Conservation (phyloP, 2,329 filamentous ascomycete species). For the Thermoascus crustaceus region DNA sequence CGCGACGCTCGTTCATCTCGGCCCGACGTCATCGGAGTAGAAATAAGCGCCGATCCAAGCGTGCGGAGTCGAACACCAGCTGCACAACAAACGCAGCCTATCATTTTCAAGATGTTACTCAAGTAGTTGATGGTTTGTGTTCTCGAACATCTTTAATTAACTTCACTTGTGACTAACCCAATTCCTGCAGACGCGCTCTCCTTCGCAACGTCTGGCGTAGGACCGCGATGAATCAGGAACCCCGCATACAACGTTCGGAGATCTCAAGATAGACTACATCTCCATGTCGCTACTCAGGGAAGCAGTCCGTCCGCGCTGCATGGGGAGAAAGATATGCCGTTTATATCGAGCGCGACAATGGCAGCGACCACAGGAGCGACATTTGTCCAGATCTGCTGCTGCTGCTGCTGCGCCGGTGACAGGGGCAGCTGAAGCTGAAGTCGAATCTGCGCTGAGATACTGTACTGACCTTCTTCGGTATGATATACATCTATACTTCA, state of each 20-base stretch:
- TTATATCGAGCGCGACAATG: constrained; percentile 3
- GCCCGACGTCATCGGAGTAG: constrained; percentile 21
- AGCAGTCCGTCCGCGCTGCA: constrained; percentile 13
- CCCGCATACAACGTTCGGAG: too few species aligned
- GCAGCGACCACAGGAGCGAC: constrained; percentile 11
- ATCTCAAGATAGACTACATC: constrained; percentile 4
- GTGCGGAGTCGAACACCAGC: not conserved
- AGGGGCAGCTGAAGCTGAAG: constrained; percentile 36
- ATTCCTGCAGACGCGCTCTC: too few species aligned
- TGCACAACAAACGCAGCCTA: not conserved
- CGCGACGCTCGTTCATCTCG: constrained; percentile 7
- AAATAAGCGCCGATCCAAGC: constrained; percentile 8
- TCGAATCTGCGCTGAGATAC: constrained; percentile 49
- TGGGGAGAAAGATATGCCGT: constrained; percentile 10
- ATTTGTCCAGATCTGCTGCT: constrained; percentile 18
- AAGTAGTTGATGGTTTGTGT: too few species aligned
- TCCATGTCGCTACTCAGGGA: constrained; percentile 17
- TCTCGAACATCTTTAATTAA: too few species aligned
- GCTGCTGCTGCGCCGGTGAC: constrained; percentile 12
- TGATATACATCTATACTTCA: constrained; percentile 4
- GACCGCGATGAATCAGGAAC: too few species aligned
- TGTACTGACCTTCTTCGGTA: constrained; percentile 53
- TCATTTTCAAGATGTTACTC: too few species aligned
- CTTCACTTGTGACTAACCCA: too few species aligned
- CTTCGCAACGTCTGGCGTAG: too few species aligned